phyloP scores from a whole-genome alignment of 2,329 filamentous ascomycete genomes.

The Pseudocercospora fuligena region DNA sequence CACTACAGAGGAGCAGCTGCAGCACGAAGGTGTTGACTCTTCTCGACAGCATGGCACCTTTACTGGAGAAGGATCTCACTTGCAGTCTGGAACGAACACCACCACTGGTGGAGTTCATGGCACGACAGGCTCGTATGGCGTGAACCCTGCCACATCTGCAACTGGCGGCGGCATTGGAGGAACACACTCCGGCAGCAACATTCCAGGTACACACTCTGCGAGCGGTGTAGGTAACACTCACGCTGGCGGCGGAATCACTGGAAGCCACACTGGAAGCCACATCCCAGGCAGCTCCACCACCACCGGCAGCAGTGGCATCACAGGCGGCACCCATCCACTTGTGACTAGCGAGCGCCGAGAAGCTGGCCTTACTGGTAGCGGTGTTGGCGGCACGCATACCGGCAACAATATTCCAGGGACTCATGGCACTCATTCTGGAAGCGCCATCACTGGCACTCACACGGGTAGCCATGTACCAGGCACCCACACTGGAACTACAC shows the following conservation, averaged over 20 bases:
- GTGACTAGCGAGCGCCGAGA: constrained; percentile 1
- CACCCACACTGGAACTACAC: background rate
- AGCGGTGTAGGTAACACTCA: constrained; percentile 9
- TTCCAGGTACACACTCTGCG: background rate
- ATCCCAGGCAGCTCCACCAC: background rate
- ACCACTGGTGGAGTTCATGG: background rate
- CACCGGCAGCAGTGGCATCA: constrained; percentile 14
- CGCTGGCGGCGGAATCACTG: background rate
- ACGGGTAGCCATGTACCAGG: constrained; percentile 12
- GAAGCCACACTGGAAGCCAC: constrained; percentile 1
- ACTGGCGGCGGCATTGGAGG: background rate
- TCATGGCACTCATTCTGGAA: background rate
- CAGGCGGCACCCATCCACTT: constrained; percentile 21
- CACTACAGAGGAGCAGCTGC: constrained; percentile 15
- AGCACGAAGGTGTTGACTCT: constrained; percentile 10
- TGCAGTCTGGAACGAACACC: background rate
- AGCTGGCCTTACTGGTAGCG: background rate
- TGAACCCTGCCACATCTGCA: background rate
- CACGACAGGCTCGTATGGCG: background rate
- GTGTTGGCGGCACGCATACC: background rate
- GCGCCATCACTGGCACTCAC: background rate
- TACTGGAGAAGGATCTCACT: constrained; percentile 20
- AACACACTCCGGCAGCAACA: background rate
- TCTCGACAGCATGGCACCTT: constrained; percentile 12
- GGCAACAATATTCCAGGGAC: no score